Percentiles rank a stretch among this genome's conserved stretches.
Conservation (phyloP, 495 filamentous ascomycete genomes). For the Thozetella sp. region DNA sequence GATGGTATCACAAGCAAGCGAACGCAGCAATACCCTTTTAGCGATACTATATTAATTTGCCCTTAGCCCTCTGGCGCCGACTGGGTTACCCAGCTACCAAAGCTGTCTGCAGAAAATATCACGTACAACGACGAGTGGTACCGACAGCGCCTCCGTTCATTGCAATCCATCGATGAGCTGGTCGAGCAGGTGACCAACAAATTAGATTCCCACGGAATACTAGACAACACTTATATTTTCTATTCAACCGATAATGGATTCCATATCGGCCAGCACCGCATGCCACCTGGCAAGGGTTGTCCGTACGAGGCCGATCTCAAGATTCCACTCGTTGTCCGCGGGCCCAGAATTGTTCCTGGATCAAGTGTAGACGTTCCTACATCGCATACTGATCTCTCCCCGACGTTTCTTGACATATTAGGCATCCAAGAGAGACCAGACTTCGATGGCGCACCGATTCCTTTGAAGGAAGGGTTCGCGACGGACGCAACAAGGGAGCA, state of each 20-base stretch:
- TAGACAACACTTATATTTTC: conserved; percentile 72
- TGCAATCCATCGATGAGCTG: conserved; percentile 73
- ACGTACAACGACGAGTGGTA: conserved; percentile 72
- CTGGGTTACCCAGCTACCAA: conserved; percentile 60
- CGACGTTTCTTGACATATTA: conserved; percentile 61
- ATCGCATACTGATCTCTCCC: conserved; percentile 69
- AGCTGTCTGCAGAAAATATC: conserved; percentile 54
- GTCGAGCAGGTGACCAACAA: conserved; percentile 57
- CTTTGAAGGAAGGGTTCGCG: conserved; percentile 37
- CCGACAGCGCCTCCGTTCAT: conserved; percentile 58
- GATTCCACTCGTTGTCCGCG: conserved; percentile 65
- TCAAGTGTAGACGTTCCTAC: conserved; percentile 56
- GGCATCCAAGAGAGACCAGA: conserved; percentile 48
- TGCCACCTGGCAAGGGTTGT: conserved; percentile 71
- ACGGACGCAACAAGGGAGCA: conserved; percentile 54
- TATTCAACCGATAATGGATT: conserved; percentile 78
- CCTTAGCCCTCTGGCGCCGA: conserved; percentile 56
- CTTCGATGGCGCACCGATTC: conserved; percentile 64
- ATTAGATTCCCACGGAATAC: conserved; percentile 50
- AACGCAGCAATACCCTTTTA: no score
- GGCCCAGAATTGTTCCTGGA: conserved; percentile 53
- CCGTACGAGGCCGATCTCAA: conserved; percentile 77
- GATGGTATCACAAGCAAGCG: no score
- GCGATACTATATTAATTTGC: no score
- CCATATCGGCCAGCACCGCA: conserved; percentile 72